phyloP scores from a whole-genome alignment of 495 filamentous ascomycete species.

The Evernia prunastri region DNA sequence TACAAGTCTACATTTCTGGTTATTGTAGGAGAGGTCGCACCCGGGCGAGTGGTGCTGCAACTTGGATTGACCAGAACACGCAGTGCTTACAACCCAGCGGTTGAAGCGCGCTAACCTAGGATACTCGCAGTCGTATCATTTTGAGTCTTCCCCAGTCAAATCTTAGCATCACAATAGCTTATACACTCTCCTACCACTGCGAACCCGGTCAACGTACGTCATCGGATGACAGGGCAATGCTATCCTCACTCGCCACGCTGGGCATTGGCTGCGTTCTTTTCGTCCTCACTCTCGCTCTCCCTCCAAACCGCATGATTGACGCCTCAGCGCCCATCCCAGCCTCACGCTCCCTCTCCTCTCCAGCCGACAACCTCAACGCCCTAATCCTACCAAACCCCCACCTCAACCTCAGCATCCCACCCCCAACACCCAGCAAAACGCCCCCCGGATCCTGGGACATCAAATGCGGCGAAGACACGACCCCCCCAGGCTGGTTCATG shows the following conservation, averaged over 20 bases:
- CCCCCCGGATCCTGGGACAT: background rate
- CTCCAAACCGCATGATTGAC: background rate
- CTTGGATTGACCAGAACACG: background rate
- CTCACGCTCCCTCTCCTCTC: background rate
- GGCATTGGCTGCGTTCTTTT: background rate
- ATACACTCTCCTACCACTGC: background rate
- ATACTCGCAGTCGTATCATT: too few species aligned
- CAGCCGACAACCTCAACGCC: background rate
- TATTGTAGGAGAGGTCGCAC: background rate
- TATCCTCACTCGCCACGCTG: background rate
- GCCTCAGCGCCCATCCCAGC: background rate
- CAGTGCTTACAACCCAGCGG: background rate
- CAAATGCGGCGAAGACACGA: background rate
- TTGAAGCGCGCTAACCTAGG: background rate
- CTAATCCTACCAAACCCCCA: background rate
- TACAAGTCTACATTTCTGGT: background rate
- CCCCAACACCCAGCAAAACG: background rate
- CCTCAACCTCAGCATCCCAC: background rate
- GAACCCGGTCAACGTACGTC: background rate
- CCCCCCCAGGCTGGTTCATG: background rate
- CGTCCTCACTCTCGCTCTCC: background rate
- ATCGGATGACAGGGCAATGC: background rate
- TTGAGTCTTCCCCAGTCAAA: background rate
- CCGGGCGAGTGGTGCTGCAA: background rate
- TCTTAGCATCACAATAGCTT: background rate